Base-by-base conservation (phyloP, 345 rosid species). In the Dipteronia dyeriana region DNA sequence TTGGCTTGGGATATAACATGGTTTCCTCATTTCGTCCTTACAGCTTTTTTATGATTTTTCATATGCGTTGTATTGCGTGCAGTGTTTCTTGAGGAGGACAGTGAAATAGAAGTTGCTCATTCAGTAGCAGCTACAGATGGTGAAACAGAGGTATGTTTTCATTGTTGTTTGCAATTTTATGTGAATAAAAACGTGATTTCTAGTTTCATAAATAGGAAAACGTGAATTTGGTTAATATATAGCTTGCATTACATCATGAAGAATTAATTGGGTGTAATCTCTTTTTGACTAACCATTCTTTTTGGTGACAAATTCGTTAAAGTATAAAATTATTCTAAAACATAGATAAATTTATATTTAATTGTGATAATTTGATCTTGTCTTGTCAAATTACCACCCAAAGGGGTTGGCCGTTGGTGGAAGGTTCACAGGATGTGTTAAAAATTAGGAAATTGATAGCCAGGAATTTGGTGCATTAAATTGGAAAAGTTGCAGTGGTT, bases 71-170 rank as follows among this genome's bases (percentile, higher is more conserved):
- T 59, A 66, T 49, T 93, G 99, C 93, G 98, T 29, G 99, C 92
- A 38, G 76, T 19, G 77, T 92, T 85, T 83, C 98, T 93, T 63
- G 97, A 92, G 88, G 88, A 88, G 64, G 91, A 93, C 59, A 82
- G 80, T 68, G 93, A 95, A 79, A 87, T 95, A 89, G 99, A 93
- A 87, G 91, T 81, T 75, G 97, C 97, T 64, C 99, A 95, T 77
- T 88, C 94, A 53, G 90, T 91, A 77, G 99, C 98, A 56, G 99
- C 93, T 65, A 75, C 87, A 47, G 94, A 89, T 31, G 99, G 99
- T 67, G 97, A 95, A 17, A 95, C 99, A 70, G 87, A 79, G 82
- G 99, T 88, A 82, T 74, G 71, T 8, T 23, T n/a, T 19, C 25
- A n/a, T 56, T 29, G 41, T 12, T 34, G 14, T 11, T 72, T 61